Conservation (phyloP, 164 flowering plant genomes). For the Akebia trifoliata region DNA sequence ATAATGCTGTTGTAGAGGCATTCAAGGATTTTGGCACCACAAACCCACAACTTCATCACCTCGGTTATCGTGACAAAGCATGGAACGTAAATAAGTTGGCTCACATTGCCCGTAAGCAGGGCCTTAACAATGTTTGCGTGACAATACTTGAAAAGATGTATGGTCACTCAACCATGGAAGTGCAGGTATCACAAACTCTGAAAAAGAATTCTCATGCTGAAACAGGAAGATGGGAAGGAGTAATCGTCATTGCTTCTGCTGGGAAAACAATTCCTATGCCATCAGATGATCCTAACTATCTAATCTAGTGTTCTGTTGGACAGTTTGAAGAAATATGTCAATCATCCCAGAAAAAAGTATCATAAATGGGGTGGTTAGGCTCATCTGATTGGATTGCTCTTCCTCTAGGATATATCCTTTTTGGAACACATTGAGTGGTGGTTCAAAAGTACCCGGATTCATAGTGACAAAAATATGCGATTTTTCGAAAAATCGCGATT, state of each 20-base stretch:
- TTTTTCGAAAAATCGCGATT: no score
- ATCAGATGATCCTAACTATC: background rate
- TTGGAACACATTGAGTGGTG: background rate
- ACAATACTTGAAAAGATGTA: constrained; percentile 94
- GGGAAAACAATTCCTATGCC: background rate
- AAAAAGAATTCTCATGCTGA: background rate
- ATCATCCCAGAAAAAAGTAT: background rate
- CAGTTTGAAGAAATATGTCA: background rate
- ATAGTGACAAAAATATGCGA: no score
- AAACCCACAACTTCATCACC: constrained; percentile 88
- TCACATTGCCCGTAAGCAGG: constrained; percentile 89
- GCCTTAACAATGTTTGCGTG: constrained; percentile 93
- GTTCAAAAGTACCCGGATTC: background rate
- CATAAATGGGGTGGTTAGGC: background rate
- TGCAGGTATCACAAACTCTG: constrained; percentile 63
- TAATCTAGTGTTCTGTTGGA: background rate
- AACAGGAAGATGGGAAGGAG: background rate
- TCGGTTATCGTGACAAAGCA: constrained; percentile 98
- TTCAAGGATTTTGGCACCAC: constrained; percentile 76
- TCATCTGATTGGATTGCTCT: background rate
- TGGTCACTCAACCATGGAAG: constrained; percentile 98
- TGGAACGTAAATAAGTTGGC: constrained; percentile 99
- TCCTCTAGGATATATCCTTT: background rate
- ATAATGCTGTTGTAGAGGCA: constrained; percentile 91
- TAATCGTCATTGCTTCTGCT: background rate